Conservation (phyloP, 768 basidiomycete genomes). For the Guyanaporus albipodus region DNA sequence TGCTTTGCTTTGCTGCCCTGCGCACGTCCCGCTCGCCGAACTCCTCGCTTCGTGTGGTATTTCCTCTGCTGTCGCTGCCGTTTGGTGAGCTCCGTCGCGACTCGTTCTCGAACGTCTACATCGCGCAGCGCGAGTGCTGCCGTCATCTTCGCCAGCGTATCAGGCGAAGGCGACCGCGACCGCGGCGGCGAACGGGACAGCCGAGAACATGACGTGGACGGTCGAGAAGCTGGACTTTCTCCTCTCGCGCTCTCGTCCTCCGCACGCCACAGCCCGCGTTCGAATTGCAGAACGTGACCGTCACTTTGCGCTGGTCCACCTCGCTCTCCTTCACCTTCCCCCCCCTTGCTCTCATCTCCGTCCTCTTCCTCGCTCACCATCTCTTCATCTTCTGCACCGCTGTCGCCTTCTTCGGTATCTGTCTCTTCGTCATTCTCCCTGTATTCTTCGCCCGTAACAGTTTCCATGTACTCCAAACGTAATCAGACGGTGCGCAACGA, state of each 20-base stretch:
- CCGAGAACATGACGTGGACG: conserved; percentile 36
- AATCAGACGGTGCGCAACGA: conserved; percentile 18
- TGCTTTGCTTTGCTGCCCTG: conserved; percentile 86
- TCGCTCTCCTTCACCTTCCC: conserved; percentile 33
- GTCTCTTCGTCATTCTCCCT: conserved; percentile 27
- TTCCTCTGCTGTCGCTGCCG: conserved; percentile 65
- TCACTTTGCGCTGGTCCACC: conserved; percentile 14
- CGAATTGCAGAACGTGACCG: conserved; percentile 8
- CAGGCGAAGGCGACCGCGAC: conserved; percentile 45
- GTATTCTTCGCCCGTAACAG: conserved; percentile 37
- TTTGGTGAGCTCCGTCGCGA: conserved; percentile 58
- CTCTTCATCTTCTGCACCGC: conserved; percentile 34
- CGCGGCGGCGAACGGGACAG: conserved; percentile 51
- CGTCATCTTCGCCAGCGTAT: conserved; percentile 40
- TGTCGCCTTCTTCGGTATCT: conserved; percentile 35
- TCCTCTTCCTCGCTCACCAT: conserved; percentile 27
- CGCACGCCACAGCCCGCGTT: conserved; percentile 7
- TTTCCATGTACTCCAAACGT: conserved; percentile 62
- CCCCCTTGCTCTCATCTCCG: conserved; percentile 35
- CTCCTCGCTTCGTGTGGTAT: conserved; percentile 72
- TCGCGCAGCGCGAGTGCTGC: conserved; percentile 37
- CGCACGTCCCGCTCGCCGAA: conserved; percentile 58
- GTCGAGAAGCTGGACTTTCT: conserved; percentile 20
- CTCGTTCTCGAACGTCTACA: conserved; percentile 51
- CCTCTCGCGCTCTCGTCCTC: conserved; percentile 4